Evolutionary conservation across 495 filamentous ascomycete species (phyloP), one percentile per base, ranked within the genome.

Genomic region (Neohortaea acidophila): DNA sequence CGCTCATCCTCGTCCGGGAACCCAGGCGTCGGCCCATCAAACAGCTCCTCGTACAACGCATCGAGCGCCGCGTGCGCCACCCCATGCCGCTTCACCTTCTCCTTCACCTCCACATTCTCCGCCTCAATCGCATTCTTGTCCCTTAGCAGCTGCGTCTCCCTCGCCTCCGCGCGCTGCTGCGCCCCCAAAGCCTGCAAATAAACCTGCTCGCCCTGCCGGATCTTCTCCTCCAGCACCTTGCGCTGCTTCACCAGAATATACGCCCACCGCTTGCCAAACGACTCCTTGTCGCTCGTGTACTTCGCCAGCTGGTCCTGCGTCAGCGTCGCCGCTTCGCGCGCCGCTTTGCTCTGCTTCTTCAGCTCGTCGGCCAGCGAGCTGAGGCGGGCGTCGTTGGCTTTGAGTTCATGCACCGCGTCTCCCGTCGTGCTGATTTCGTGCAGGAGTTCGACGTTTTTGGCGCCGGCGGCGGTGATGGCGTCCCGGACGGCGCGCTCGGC

Each of bases 1-100:
- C 39, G 45, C 30, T 51, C 45, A 38, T 69, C 64, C 46, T 69
- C 64, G 17, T 58, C 59, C 0, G 64, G 63, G 41, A 66, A 61
- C 0, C 45, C 58, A 0, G 63, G 62, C 6, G 63, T 66, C 3
- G 56, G 51, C 6, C 64, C 64, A 11, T 52, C 51, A 39, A 67
- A 69, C 33, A 69, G 56, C 26, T 41, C 41, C 14, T 44, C 24
- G 32, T 52, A 47, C 12, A 49, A 41, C 22, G 25, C 33, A 21
- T 48, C 40, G 26, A 54, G 46, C 20, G 41, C 42, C 13, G 28
- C 11, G 20, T 64, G 59, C 4, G 58, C 52, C 9, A 46, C 35
- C 1, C 42, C 47, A 35, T 63, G 59, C 9, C 46, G 51, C 31
- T 53, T 31, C 5, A 15, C 28, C n/a, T 15, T 11, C 4, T 5